Percentiles rank a stretch among this genome's conserved stretches.
Conservation (phyloP, 495 filamentous ascomycete species). For the Cudoniella acicularis region DNA sequence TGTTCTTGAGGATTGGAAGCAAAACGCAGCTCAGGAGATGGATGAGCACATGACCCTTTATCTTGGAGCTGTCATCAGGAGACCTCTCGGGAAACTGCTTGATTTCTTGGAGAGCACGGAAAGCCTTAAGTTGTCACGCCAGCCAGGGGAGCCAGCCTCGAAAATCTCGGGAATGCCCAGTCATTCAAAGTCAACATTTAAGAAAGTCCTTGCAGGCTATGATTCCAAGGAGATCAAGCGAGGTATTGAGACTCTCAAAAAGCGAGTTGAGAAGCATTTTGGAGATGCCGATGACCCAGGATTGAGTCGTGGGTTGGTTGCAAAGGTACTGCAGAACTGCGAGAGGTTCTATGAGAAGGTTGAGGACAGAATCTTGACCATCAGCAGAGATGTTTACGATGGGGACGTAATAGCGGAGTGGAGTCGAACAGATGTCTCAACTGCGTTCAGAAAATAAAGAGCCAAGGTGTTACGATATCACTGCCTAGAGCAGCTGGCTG, state of each 20-base stretch:
- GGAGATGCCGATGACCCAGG: constrained; percentile 74
- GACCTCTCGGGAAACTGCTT: constrained; percentile 83
- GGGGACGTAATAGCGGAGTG: constrained; percentile 54
- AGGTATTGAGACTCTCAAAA: constrained; percentile 80
- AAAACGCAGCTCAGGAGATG: constrained; percentile 72
- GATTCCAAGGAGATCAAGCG: constrained; percentile 79
- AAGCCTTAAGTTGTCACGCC: constrained; percentile 50
- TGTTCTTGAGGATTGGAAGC: constrained; percentile 76
- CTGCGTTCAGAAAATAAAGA: constrained; percentile 37
- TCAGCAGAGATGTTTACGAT: constrained; percentile 55
- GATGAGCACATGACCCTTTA: constrained; percentile 87
- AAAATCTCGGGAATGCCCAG: constrained; percentile 67
- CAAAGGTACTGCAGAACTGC: constrained; percentile 75
- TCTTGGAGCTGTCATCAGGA: constrained; percentile 78
- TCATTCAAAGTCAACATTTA: constrained; percentile 74
- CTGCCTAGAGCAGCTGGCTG: neutral
- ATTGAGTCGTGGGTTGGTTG: constrained; percentile 64
- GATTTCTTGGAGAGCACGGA: constrained; percentile 87
- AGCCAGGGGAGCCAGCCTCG: constrained; percentile 37
- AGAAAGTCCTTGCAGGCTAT: constrained; percentile 75
- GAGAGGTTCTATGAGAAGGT: constrained; percentile 73
- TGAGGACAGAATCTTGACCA: constrained; percentile 62
- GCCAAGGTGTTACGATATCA: neutral
- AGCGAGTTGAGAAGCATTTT: constrained; percentile 95
- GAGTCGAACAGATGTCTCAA: constrained; percentile 48